Percentiles rank a stretch among this genome's conserved stretches.
Evolutionary conservation across 441 rosid species (phyloP).

Genomic region (Eutrema salsugineum): DNA sequence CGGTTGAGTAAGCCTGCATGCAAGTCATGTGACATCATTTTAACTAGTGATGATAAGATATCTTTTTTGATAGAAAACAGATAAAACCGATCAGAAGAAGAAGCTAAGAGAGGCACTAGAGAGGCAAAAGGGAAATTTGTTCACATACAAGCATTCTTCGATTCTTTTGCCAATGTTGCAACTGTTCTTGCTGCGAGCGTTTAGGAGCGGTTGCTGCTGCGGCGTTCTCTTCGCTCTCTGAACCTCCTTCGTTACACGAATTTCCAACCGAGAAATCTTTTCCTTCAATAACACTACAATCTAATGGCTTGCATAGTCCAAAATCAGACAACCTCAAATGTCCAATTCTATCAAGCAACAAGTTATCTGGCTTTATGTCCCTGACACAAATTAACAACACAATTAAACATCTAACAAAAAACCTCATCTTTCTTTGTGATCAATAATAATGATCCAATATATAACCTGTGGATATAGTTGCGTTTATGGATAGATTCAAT

Average conservation of each 20-base stretch:
- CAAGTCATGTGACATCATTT: not conserved
- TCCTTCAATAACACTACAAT: constrained; percentile 76
- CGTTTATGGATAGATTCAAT: constrained; percentile 90
- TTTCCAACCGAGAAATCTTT: constrained; percentile 56
- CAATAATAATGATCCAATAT: not conserved
- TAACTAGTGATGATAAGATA: too few relatives aligned
- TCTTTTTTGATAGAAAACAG: too few relatives aligned
- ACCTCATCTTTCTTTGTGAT: not conserved
- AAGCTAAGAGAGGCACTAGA: too few relatives aligned
- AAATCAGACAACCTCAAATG: constrained; percentile 92
- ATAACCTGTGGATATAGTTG: constrained; percentile 76
- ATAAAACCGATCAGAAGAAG: not conserved
- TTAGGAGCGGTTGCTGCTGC: constrained; percentile 40
- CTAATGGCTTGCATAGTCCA: constrained; percentile 92
- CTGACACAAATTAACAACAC: constrained; percentile 37
- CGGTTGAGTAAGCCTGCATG: constrained; percentile 96
- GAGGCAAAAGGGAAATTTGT: not conserved
- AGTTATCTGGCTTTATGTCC: constrained; percentile 95
- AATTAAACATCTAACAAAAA: not conserved
- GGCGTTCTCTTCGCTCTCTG: constrained; percentile 42
- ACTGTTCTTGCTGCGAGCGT: constrained; percentile 86
- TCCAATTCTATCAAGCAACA: constrained; percentile 83
- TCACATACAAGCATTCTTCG: constrained; percentile 76
- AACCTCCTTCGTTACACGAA: constrained; percentile 54
- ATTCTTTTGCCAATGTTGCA: constrained; percentile 91